Percentiles rank a stretch among this genome's conserved stretches.
Evolutionary conservation across 2,329 filamentous ascomycete species (phyloP).

Genomic region (Eurotiales sp.): DNA sequence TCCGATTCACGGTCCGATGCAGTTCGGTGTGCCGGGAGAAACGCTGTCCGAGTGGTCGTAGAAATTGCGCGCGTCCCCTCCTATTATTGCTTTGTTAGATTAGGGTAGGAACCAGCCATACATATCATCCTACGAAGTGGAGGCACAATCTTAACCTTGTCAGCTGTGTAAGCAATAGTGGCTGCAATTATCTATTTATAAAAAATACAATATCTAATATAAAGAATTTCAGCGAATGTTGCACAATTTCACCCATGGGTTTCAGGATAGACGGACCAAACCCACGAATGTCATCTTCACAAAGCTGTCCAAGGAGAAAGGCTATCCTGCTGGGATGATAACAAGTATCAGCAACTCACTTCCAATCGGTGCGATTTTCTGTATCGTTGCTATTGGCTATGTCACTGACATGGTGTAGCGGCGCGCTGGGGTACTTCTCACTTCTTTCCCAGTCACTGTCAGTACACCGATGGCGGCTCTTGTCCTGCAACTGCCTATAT

Average conservation of each 20-base stretch:
- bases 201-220: not conserved
- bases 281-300: slow-evolving; percentile 33
- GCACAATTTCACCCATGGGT: slow-evolving; percentile 31
- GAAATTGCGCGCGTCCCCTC: not conserved
- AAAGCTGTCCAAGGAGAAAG: slow-evolving; percentile 21
- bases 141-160: slow-evolving; percentile 28
- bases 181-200: no score
- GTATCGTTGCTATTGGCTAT: slow-evolving; percentile 25
- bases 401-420: slow-evolving; percentile 28
- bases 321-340: slow-evolving; percentile 27
- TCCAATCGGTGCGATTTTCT: slow-evolving; percentile 28
- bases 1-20: not conserved
- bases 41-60: not conserved
- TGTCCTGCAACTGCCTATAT: slow-evolving; percentile 32
- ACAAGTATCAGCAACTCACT: slow-evolving; percentile 29
- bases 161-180: slow-evolving; percentile 29
- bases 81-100: not conserved
- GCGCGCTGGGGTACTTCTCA: slow-evolving; percentile 25
- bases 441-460: slow-evolving; percentile 26
- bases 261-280: slow-evolving; percentile 28
- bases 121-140: slow-evolving; percentile 22
- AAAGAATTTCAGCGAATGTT: not conserved
- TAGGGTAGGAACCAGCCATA: not conserved
- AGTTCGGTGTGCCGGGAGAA: not conserved
- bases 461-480: slow-evolving; percentile 34